These are phyloP conservation scores for Metschnikowia proteae DNA, from an alignment of 805 yeast genomes.

Conservation along the genomic window DNA sequence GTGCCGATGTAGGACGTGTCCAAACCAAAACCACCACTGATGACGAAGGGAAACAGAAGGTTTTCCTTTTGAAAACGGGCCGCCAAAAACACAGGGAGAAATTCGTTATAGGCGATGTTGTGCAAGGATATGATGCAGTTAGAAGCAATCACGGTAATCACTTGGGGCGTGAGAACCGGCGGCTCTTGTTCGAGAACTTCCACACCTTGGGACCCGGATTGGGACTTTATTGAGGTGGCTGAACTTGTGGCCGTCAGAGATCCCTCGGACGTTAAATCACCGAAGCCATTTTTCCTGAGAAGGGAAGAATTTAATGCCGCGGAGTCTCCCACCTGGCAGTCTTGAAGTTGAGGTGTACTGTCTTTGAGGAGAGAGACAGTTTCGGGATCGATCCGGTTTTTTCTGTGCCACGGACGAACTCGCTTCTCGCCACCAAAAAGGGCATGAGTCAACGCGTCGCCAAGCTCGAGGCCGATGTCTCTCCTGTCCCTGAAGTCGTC, in stretches of 20 bases:
- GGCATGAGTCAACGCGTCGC: conserved; percentile 29
- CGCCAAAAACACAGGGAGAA: conserved; percentile 37
- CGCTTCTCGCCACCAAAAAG: conserved; percentile 20
- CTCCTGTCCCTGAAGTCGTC: conserved; percentile 32
- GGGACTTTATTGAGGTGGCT: not conserved
- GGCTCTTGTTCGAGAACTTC: not conserved
- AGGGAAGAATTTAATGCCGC: not conserved
- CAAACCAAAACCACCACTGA: conserved; percentile 37
- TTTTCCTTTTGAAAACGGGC: conserved; percentile 24
- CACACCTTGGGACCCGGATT: not conserved
- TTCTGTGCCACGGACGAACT: conserved; percentile 22
- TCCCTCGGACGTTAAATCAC: not conserved
- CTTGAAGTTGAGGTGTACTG: too few species aligned
- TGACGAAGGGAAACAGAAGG: conserved; percentile 32
- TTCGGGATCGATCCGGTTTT: not conserved
- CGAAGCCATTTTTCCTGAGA: not conserved
- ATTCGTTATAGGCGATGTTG: conserved; percentile 31
- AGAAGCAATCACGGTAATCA: conserved; percentile 29
- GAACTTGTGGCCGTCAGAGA: not conserved
- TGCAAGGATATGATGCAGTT: conserved; percentile 35
- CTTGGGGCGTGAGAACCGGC: conserved; percentile 26
- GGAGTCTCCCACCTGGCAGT: too few species aligned
- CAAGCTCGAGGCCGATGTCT: conserved; percentile 45
- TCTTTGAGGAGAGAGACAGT: not conserved
- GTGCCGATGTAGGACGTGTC: conserved; percentile 32